Evolutionary conservation across 1,284 basidiomycete species (phyloP).

Genomic region (Papiliotrema laurentii): DNA sequence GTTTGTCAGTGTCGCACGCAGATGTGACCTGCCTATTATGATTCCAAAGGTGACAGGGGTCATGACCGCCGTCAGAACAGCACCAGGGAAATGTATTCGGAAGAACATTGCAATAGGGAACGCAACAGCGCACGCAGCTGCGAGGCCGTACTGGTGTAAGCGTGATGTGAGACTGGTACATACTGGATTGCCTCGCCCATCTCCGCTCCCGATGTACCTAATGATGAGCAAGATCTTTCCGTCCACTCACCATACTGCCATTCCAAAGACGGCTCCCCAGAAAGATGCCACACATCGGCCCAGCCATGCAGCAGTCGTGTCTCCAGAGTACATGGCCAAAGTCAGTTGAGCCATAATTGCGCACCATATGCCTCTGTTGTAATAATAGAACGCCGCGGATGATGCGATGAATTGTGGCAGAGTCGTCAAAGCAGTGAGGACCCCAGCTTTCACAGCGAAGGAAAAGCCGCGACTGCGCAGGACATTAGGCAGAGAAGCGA

Average conservation of each 20-base stretch:
- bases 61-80: slow-evolving; percentile 63
- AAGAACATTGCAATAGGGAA: slow-evolving; percentile 60
- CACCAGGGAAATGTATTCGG: slow-evolving; percentile 68
- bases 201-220: slow-evolving; percentile 70
- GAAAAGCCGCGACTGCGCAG: slow-evolving; percentile 49
- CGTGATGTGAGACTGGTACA: slow-evolving; percentile 1
- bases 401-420: slow-evolving; percentile 38
- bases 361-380: slow-evolving; percentile 42
- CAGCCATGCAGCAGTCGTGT: slow-evolving; percentile 66
- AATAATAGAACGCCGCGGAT: slow-evolving; percentile 42
- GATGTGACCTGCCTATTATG: slow-evolving; percentile 59
- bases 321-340: slow-evolving; percentile 52
- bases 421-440: slow-evolving; percentile 56
- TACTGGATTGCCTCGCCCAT: slow-evolving; percentile 60
- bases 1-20: not conserved
- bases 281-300: slow-evolving; percentile 65
- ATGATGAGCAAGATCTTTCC: slow-evolving; percentile 45
- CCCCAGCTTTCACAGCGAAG: slow-evolving; percentile 73
- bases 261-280: slow-evolving; percentile 63
- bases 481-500: slow-evolving; percentile 26
- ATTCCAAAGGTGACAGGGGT: slow-evolving; percentile 66
- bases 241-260: slow-evolving; percentile 51
- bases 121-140: slow-evolving; percentile 62
- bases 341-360: slow-evolving; percentile 41
- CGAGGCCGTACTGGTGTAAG: slow-evolving; percentile 59